Conservation (phyloP, 1,139 yeast genomes). For the Kluyveromyces marxianus region DNA sequence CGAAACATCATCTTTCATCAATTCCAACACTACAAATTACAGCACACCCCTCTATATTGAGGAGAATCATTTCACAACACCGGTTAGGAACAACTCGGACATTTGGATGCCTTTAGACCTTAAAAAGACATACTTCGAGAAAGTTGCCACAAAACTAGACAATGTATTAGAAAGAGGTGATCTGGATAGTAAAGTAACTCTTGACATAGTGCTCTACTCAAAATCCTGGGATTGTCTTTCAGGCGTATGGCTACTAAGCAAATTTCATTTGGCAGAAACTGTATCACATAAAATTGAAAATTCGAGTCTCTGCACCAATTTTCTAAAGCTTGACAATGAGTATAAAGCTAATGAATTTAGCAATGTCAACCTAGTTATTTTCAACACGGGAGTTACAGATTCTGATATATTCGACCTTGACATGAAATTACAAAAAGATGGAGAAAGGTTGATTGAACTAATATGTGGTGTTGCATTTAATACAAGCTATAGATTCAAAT, state of each 20-base stretch:
- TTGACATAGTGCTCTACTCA: slow-evolving; percentile 19
- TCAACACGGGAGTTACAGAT: slow-evolving; percentile 34
- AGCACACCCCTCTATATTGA: slow-evolving; percentile 25
- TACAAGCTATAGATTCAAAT: slow-evolving; percentile 29
- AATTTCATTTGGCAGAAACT: slow-evolving; percentile 17
- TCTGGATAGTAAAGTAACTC: background rate
- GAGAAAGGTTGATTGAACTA: slow-evolving; percentile 29
- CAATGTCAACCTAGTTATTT: slow-evolving; percentile 30
- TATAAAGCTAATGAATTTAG: slow-evolving; percentile 17
- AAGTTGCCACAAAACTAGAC: background rate
- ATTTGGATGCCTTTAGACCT: slow-evolving; percentile 25
- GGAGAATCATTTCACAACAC: slow-evolving; percentile 24
- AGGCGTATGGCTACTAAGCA: slow-evolving; percentile 23
- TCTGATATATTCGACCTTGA: slow-evolving; percentile 29
- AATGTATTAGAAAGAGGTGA: background rate
- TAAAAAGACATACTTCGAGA: slow-evolving; percentile 14
- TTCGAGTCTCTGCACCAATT: background rate
- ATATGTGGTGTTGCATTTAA: slow-evolving; percentile 30
- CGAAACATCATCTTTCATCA: slow-evolving; percentile 12
- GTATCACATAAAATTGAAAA: background rate
- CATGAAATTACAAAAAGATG: slow-evolving; percentile 29
- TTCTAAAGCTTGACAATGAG: slow-evolving; percentile 6
- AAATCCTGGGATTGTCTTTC: slow-evolving; percentile 23
- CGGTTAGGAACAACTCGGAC: slow-evolving; percentile 16
- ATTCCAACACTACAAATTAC: background rate